Base-by-base conservation (phyloP, 225 moss, liverwort and hornwort genomes). In the Straminergon stramineum region DNA sequence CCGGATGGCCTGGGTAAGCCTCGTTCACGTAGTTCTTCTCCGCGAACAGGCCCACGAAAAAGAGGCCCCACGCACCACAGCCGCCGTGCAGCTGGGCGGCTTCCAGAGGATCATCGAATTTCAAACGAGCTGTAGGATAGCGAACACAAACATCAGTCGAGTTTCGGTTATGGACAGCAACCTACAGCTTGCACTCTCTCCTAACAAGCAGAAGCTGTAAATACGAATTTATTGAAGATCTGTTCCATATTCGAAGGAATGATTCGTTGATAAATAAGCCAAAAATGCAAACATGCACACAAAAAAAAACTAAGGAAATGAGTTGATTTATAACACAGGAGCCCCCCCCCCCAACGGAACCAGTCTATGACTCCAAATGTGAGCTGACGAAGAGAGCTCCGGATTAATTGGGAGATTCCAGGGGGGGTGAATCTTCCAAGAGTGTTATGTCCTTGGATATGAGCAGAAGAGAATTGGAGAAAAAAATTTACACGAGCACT, bases 21-120 rank as follows among this genome's bases (percentile, higher is more conserved):
- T 98, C 56, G 0, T 1, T 1, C 9, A 98, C 96, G 58, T 93
- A 98, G 10, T 91, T 82, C 90, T 95, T 79, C 76, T 93, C 94
- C 10, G 98, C 98, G 73, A 98, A 98, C 41, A 98, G 74, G 6
- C 98, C 98, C 20, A 95, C 95, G 79, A 97, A 97, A 17, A 98
- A 13, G 18, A 98, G 60, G 1, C 98, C 98, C 98, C 98, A 98
- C 0, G 96, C 96, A 35, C 98, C 98, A 85, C 98, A 98, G 1
- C 98, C 98, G 2, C 95, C 98, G 43, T 98, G 98, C 39, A 98
- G 90, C 87, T 98, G 98, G 1, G 97, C 95, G 22, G 98, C 98
- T 90, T 98, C 98, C 87, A 98, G 87, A 63, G 98, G 98, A 75
- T 98, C 98, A 32, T 98, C 97, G 78, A 93, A 98, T 8, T 65